A percentile compares a stretch with the other conserved stretches of the same genome.
Evolutionary conservation across 2,329 filamentous ascomycete species (phyloP).

Genomic region (Aspergillus transmontanensis): DNA sequence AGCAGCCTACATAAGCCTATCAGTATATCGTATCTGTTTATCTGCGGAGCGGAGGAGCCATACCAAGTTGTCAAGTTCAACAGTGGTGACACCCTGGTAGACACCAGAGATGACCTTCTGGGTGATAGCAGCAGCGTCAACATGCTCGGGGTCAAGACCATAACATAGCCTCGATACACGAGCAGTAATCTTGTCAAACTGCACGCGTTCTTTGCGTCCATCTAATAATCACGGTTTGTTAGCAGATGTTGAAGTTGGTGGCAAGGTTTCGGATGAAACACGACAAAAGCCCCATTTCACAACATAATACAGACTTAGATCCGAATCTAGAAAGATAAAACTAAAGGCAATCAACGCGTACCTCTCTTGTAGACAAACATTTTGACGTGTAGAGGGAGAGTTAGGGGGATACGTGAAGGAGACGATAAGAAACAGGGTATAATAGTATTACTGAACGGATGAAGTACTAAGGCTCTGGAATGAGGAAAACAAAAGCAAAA

Average conservation of each 20-base stretch:
- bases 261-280: constrained; percentile 13
- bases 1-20: constrained; percentile 68
- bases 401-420: constrained; percentile 15
- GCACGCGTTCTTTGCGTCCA: constrained; percentile 98
- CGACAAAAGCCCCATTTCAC: neutral
- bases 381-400: constrained; percentile 28
- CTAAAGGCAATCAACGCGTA: constrained; percentile 37
- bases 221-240: constrained; percentile 57
- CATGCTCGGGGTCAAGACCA: constrained; percentile 90
- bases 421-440: constrained; percentile 27
- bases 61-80: constrained; percentile 96
- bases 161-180: constrained; percentile 98
- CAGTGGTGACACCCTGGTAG: constrained; percentile 95
- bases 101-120: constrained; percentile 99
- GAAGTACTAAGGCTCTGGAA: constrained; percentile 7
- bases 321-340: neutral
- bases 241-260: constrained; percentile 23
- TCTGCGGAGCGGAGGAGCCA: constrained; percentile 35
- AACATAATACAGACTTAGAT: neutral
- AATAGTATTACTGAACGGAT: constrained; percentile 18
- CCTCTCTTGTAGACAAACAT: constrained; percentile 68
- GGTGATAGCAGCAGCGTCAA: constrained; percentile 96
- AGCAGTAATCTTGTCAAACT: constrained; percentile 99
- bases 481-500: constrained; percentile 7
- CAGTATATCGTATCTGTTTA: constrained; percentile 11